These are phyloP conservation scores for Porcisia hertigi DNA, from an alignment of 208 protist species.

Conservation along the genomic window DNA sequence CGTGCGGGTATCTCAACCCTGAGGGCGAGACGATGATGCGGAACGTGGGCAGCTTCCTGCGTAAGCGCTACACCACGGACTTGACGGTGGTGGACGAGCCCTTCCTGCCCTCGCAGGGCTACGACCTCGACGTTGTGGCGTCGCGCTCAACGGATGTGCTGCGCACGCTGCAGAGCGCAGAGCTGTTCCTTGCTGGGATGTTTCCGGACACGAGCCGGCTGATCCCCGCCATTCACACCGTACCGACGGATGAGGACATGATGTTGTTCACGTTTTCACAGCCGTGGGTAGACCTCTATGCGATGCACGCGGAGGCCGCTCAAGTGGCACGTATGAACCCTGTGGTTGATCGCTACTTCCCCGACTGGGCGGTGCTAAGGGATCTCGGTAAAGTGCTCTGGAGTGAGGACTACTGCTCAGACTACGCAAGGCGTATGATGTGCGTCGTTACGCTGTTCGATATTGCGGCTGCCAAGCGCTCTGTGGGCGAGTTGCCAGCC, in stretches of 20 bases:
- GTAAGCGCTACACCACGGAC: slow-evolving; percentile 35
- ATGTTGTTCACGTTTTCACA: slow-evolving; percentile 30
- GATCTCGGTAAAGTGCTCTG: slow-evolving; percentile 27
- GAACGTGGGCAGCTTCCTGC: slow-evolving; percentile 44
- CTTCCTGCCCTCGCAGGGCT: slow-evolving; percentile 34
- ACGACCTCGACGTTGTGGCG: slow-evolving; percentile 45
- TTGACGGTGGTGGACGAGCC: slow-evolving; percentile 14
- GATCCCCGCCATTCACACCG: slow-evolving; percentile 53
- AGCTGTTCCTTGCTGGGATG: slow-evolving; percentile 34
- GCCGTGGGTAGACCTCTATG: slow-evolving; percentile 25
- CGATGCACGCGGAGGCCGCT: slow-evolving; percentile 11
- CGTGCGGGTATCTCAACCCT: slow-evolving; percentile 47
- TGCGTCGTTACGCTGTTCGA: slow-evolving; percentile 41
- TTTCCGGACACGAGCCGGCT: slow-evolving; percentile 30
- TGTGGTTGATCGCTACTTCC: slow-evolving; percentile 23
- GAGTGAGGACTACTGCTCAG: slow-evolving; percentile 39
- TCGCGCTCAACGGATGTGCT: slow-evolving; percentile 47
- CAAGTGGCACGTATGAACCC: slow-evolving; percentile 15
- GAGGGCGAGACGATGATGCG: slow-evolving; percentile 39
- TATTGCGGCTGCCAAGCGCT: slow-evolving; percentile 36
- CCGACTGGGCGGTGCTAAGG: slow-evolving; percentile 26
- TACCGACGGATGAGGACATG: slow-evolving; percentile 2
- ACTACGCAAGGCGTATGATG: slow-evolving; percentile 20
- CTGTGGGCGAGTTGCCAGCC: slow-evolving; percentile 11
- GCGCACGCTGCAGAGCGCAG: slow-evolving; percentile 55